A percentile compares a stretch with the other conserved stretches of the same genome.
Evolutionary conservation across 1,139 yeast species (phyloP).

Genomic region (Kodamaea suecica): DNA sequence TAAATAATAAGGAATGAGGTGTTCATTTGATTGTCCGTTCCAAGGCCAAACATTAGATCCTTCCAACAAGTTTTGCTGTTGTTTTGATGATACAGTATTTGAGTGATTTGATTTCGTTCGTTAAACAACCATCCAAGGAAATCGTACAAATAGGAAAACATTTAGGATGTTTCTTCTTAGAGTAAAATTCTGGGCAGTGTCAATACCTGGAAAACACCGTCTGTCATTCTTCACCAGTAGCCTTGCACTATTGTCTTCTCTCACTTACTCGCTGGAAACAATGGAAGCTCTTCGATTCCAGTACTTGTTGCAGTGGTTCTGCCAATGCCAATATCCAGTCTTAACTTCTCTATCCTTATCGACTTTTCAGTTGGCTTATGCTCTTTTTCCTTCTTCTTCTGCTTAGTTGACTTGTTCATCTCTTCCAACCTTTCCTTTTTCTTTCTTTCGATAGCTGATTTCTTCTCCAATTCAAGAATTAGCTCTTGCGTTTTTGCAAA

Average conservation of each 20-base stretch:
- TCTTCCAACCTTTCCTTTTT: conserved; percentile 25
- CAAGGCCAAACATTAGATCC: too few relatives aligned
- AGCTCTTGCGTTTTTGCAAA: conserved; percentile 58
- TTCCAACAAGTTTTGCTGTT: too few relatives aligned
- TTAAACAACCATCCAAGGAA: too few relatives aligned
- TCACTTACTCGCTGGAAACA: conserved; percentile 21
- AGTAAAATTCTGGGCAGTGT: too few relatives aligned
- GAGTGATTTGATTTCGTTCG: too few relatives aligned
- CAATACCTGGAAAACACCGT: too few relatives aligned
- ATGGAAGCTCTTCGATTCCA: conserved; percentile 16
- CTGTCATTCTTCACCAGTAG: conserved; percentile 2
- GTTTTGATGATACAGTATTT: too few relatives aligned
- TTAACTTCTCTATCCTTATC: conserved; percentile 27
- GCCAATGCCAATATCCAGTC: conserved; percentile 23
- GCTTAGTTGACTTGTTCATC: conserved; percentile 12
- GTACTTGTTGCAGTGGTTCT: neutral
- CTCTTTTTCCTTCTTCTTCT: conserved; percentile 18
- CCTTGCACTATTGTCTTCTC: conserved; percentile 6
- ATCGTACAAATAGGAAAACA: too few relatives aligned
- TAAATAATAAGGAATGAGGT: too few relatives aligned
- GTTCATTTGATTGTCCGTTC: too few relatives aligned
- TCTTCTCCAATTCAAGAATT: conserved; percentile 62
- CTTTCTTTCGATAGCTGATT: conserved; percentile 64
- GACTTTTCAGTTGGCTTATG: conserved; percentile 11
- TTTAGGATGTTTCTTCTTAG: too few relatives aligned